Evolutionary conservation across 2,329 filamentous ascomycete species (phyloP), one percentile per base, ranked within the genome.

Genomic region (Bimuria novae-zelandiae): DNA sequence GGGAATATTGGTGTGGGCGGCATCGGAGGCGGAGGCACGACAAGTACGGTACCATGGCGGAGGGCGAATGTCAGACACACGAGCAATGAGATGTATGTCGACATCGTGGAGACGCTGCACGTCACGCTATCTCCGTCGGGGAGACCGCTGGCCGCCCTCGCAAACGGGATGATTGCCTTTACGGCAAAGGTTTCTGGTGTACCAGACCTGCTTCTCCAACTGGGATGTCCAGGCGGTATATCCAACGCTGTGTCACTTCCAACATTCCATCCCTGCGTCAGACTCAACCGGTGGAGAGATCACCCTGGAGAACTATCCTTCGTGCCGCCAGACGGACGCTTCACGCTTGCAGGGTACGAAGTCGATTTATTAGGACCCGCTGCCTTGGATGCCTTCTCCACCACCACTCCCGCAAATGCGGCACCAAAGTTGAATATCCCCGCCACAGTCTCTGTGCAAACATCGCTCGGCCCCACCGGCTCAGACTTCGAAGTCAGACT

Each of bases 31-130:
- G 33, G 17, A 23, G 40, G 29, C 45, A 60, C 58, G 64, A 60
- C 74, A 68, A 60, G 81, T 70, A 52, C 85, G 2, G 84, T 97
- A 35, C 92, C 92, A 1, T 99, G 94, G 94, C 85, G 94, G 56
- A 83, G 92, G 55, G 86, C 90, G 33, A 96, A 96, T 67, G 94
- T 99, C 48, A 84, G 92, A 14, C 94, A 99, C 73, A 97, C 93
- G 3, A 96, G 90, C 50, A 99, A 97, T 75, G 94, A 99, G 74
- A 82, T 99, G 62, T 97, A 97, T 72, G 93, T 96, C 52, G 94
- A 99, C 71, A 86, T 99, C 11, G 86, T 99, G 56, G 94, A 99
- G 77, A 91, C 90, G 1, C 80, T 99, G 0, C 85, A 87, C 1
- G 90, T 97, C 35, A 96, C 89, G 0, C 82, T 97, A 36, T 92